Conservation (phyloP, 352 stramenopile species). For the Pythium phragmitis region DNA sequence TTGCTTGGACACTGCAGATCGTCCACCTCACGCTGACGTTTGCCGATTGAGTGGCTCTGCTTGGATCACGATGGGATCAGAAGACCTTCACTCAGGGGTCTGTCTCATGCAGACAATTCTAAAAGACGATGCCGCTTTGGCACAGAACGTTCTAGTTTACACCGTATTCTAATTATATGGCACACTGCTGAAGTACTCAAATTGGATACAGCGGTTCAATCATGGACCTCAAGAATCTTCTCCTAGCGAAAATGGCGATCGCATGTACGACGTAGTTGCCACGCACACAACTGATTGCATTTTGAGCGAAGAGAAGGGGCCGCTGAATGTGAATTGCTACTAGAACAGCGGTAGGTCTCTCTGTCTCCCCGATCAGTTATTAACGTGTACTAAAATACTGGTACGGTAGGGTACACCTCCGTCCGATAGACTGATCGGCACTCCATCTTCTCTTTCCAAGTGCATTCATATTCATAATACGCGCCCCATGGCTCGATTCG, state of each 20-base stretch:
- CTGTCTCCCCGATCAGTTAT: too few relatives aligned
- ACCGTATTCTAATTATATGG: conserved; percentile 10
- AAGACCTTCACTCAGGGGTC: conserved; percentile 21
- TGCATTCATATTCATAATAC: too few relatives aligned
- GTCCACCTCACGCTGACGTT: neutral
- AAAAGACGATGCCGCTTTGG: conserved; percentile 12
- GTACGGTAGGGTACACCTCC: too few relatives aligned
- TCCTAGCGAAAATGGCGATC: conserved; percentile 7
- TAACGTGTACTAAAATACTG: too few relatives aligned
- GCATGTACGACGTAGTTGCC: neutral
- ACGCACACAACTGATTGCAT: conserved; percentile 12
- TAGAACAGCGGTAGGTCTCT: neutral
- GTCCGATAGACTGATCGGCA: neutral
- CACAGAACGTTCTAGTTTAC: neutral
- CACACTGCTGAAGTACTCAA: neutral
- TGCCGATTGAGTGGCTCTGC: conserved; percentile 9
- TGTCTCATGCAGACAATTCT: conserved; percentile 16
- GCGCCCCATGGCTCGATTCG: neutral
- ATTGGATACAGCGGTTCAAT: neutral
- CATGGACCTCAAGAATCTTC: conserved; percentile 13
- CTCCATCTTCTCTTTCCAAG: neutral
- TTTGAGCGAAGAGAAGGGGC: neutral
- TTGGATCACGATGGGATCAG: conserved; percentile 9
- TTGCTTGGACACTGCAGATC: too few relatives aligned
- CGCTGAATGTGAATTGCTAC: conserved; percentile 10